Conservation (phyloP, 176 grass and related monocot genomes). For the Carex pumila region DNA sequence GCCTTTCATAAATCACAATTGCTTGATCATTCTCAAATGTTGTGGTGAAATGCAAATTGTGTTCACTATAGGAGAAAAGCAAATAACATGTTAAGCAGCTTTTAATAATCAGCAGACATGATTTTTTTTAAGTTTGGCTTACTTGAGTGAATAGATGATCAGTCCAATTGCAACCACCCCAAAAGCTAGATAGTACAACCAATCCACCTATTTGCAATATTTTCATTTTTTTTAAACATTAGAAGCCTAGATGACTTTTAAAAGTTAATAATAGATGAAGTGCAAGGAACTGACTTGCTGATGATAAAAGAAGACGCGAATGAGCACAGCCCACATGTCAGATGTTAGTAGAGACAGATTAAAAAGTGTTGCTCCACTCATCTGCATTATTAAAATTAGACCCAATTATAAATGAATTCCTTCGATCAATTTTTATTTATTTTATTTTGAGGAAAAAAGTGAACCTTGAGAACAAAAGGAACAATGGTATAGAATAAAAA, state of each 20-base stretch:
- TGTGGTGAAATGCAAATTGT: background rate
- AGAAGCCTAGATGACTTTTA: background rate
- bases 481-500: constrained; percentile 36
- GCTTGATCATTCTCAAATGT: background rate
- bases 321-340: constrained; percentile 41
- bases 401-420: background rate
- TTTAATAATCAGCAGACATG: background rate
- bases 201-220: constrained; percentile 18
- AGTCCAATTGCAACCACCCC: constrained; percentile 18
- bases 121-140: background rate
- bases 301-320: constrained; percentile 42
- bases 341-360: constrained; percentile 43
- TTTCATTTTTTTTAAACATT: background rate
- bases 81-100: background rate
- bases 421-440: background rate
- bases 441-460: background rate
- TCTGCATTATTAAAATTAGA: constrained; percentile 21
- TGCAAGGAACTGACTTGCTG: constrained; percentile 20
- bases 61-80: background rate
- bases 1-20: background rate
- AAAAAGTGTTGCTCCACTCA: constrained; percentile 42
- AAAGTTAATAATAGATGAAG: background rate
- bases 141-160: constrained; percentile 36
- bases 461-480: constrained; percentile 34
- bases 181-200: constrained; percentile 35